Base-by-base conservation (phyloP, 2,329 filamentous ascomycete species). In the Paraphoma sp. region DNA sequence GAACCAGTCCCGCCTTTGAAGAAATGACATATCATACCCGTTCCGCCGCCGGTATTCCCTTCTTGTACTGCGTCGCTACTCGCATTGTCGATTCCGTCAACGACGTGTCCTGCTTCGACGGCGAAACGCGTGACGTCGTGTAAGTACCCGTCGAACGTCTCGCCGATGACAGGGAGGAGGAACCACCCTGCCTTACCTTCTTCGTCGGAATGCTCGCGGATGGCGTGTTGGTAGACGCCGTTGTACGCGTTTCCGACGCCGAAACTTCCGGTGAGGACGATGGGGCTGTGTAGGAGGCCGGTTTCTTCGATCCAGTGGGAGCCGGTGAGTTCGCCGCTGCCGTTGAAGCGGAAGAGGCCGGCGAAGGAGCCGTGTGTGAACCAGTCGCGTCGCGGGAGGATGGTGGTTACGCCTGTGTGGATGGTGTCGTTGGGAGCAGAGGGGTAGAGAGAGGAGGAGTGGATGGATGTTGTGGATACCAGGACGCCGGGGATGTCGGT, bases 1-100 rank as follows among this genome's bases (percentile, higher is more conserved):
- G 83, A 87, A 1, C 87, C 87, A 0, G 87, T 90, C 0, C 88
- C 87, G 36, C 86, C 88, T 69, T 89, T 89, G 77, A 86, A 88
- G 60, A 82, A 82, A 65, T 89, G 86, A 66, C 85, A 88, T 38
- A 86, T 81, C 86, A 89, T 89, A 12, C 87, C 87, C 0, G 87
- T 87, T n/a, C 88, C 88, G 16, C 88, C 88, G 3, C 88, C 88
- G 1, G 82, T 82, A 62, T 85, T 86, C 0, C 88, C 88, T 72
- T 90, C 87, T 1, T 75, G 73, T 0, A 90, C 86, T 0, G 78
- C 73, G 1, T 80, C 84, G 8, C 78, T 76, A 2, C 76, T 78
- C 0, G 84, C 86, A 7, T 70, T 77, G 31, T 81, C 77, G 49
- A 89, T 84, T 0, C 85, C 84, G 3, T 77, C 69, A 29, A 85